phyloP scores from a whole-genome alignment of 495 filamentous ascomycete genomes.

The Jackrogersella minutella region DNA sequence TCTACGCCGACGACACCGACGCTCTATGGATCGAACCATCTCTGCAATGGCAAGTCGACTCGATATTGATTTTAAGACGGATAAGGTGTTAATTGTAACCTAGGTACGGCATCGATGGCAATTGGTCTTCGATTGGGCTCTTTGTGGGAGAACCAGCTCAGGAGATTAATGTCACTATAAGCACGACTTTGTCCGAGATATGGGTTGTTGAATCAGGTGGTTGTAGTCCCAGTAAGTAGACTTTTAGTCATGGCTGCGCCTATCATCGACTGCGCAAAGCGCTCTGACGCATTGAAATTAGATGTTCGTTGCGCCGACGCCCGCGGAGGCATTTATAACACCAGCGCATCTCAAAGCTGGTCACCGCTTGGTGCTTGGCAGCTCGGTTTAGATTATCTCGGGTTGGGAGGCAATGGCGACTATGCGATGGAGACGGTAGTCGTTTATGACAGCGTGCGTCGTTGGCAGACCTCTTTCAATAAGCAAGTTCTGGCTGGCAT shows the following conservation, averaged over 20 bases:
- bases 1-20: slow-evolving; percentile 36
- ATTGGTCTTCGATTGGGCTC: slow-evolving; percentile 62
- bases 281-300: slow-evolving; percentile 37
- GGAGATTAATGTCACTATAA: slow-evolving; percentile 63
- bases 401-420: slow-evolving; percentile 60
- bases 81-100: slow-evolving; percentile 34
- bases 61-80: slow-evolving; percentile 7
- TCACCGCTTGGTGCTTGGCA: slow-evolving; percentile 61
- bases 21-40: slow-evolving; percentile 56
- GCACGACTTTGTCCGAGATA: slow-evolving; percentile 63
- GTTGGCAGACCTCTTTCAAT: slow-evolving; percentile 53
- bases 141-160: slow-evolving; percentile 65
- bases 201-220: slow-evolving; percentile 64
- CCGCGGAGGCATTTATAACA: slow-evolving; percentile 63
- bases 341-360: slow-evolving; percentile 63
- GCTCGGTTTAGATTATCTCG: slow-evolving; percentile 62
- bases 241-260: not conserved
- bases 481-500: slow-evolving; percentile 61
- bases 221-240: slow-evolving; percentile 54
- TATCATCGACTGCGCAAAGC: not conserved
- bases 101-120: slow-evolving; percentile 61
- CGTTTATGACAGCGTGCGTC: slow-evolving; percentile 52
- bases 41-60: slow-evolving; percentile 49
- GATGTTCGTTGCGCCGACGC: slow-evolving; percentile 51
- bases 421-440: slow-evolving; percentile 67